Base-by-base conservation (phyloP, 768 basidiomycete species). In the Rhodotorula taiwanensis region DNA sequence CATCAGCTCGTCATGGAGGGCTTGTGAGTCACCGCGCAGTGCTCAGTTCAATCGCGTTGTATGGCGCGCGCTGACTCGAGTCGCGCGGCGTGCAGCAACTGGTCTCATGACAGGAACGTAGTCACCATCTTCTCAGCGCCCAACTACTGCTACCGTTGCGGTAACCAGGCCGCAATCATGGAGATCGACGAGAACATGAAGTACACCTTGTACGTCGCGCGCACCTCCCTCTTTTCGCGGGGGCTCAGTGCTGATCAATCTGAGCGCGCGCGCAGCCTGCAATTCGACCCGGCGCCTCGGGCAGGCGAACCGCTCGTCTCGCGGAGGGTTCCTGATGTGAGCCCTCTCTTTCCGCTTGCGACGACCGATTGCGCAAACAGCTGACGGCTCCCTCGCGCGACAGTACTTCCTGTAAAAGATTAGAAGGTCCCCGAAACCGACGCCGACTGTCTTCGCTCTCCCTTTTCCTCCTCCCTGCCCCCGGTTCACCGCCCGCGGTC, bases 81-180 rank as follows among this genome's bases (percentile, higher is more conserved):
- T 63, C 36, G 62, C 88, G 87, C 87, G 6, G 5, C 49, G 50
- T 88, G 89, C 62, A 69, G 67, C 76, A 95, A 91, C 76, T 98
- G 94, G 94, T 91, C 92, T 63, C 94, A 98, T 79, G 94, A 98
- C 79, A 84, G 91, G 77, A 98, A 97, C 76, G 94, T 99, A 28
- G 94, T 99, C 70, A 99, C 94, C 47, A 97, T 99, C 75, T 99
- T 97, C 81, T 97, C 93, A 69, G 95, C 95, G 70, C 95, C 95
- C 47, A 99, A 99, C 79, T 99, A 97, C 78, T 99, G 94, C 79
- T 99, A 99, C 81, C 83, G 95, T 76, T 99, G 95, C 76, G 95
- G 95, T 57, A 99, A 99, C 77, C 95, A 98, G 75, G 95, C 95
- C 58, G 95, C 95, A 53, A 99, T 99, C 76, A 94, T 99, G 86